Base-by-base conservation (phyloP, 208 protist species). In the Porcisia deanei region DNA sequence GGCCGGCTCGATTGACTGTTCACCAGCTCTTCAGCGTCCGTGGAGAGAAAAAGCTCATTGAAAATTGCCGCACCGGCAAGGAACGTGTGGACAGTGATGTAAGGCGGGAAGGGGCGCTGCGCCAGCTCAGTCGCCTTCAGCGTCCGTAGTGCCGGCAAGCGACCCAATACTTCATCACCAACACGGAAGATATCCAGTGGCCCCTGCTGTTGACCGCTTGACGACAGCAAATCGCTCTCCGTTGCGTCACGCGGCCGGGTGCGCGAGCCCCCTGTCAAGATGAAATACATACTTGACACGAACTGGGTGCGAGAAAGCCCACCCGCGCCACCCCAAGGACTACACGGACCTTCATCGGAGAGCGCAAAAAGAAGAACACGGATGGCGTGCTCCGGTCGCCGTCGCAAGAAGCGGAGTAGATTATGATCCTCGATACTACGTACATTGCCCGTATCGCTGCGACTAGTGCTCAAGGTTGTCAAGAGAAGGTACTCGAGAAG, bases 91-190 rank as follows among this genome's bases (percentile, higher is more conserved):
- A 93, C 77, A 9, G 79, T 71, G 43, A 63, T 34, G 71, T 91
- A 91, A 0, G 82, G 79, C 20, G 86, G 89, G 77, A 85, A 93
- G 25, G 68, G 47, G 45, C 89, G 82, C 76, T 78, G 75, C 5
- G 79, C 81, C 47, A 90, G 65, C 66, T 91, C 82, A 55, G 59
- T 55, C 10, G 80, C 66, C 6, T 57, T 60, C 25, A 82, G 78
- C 57, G 45, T 54, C 66, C 83, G 63, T 30, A 82, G 54, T 9
- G 22, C 52, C 4, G 78, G 67, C 16, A 39, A 25, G 5, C 65
- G 65, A 4, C 16, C n/a, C 57, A 77, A 12, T 39, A n/a, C 43
- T 25, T 71, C 71, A 45, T 73, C 72, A 14, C 34, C 57, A 18
- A 73, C 2, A 3, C 75, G 55, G 58, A 82, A 82, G 8, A 82